These are phyloP conservation scores for Pichia sp. DNA, from an alignment of 1,139 yeast genomes.

Conservation along the genomic window DNA sequence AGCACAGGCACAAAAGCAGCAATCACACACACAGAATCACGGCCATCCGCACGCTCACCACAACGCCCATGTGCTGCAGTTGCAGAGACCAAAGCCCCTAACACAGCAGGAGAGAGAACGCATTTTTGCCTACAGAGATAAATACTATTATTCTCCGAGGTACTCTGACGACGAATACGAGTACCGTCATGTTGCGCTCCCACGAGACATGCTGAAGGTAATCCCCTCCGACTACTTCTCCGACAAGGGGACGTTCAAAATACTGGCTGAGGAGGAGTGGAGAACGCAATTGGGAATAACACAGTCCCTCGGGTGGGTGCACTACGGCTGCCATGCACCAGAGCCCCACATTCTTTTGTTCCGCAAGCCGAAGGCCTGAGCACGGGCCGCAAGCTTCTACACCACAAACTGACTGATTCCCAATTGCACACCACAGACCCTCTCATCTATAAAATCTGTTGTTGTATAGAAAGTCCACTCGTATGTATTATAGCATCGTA, in stretches of 20 bases:
- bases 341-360: conserved; percentile 95
- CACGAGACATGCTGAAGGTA: conserved; percentile 90
- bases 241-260: conserved; percentile 90
- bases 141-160: conserved; percentile 89
- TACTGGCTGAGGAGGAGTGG: conserved; percentile 95
- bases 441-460: background rate
- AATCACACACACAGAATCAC: conserved; percentile 5
- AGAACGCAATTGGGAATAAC: conserved; percentile 90
- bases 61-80: conserved; percentile 3
- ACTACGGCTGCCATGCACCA: conserved; percentile 96
- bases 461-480: background rate
- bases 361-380: conserved; percentile 51
- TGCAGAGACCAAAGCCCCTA: conserved; percentile 66
- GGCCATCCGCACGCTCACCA: conserved; percentile 2
- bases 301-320: conserved; percentile 97
- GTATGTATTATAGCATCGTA: background rate
- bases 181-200: conserved; percentile 92
- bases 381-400: background rate
- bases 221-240: conserved; percentile 91
- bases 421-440: background rate
- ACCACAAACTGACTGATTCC: background rate
- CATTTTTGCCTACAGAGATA: conserved; percentile 85
- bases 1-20: conserved; percentile 7
- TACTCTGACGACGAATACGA: conserved; percentile 87
- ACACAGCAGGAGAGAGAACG: conserved; percentile 82